phyloP scores from a whole-genome alignment of 371 early-diverging fungal genomes.

The Apophysomyces variabilis region DNA sequence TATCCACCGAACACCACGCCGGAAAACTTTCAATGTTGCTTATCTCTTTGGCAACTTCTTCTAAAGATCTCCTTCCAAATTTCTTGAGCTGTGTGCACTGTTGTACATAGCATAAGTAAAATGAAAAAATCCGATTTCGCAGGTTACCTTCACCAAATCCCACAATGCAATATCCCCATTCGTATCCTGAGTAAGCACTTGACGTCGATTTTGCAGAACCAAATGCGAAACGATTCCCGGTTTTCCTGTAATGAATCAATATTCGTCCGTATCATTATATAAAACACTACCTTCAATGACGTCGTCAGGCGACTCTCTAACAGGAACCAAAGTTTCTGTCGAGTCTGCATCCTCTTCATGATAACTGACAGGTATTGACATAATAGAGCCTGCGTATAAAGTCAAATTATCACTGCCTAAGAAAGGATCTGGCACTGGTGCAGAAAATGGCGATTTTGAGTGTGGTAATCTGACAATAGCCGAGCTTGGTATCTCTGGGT shows the following conservation, averaged over 20 bases:
- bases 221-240: slow-evolving; percentile 70
- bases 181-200: slow-evolving; percentile 87
- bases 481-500: slow-evolving; percentile 46
- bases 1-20: slow-evolving; percentile 92
- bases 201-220: slow-evolving; percentile 84
- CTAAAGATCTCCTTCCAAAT: slow-evolving; percentile 62
- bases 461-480: slow-evolving; percentile 51
- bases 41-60: slow-evolving; percentile 65
- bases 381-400: slow-evolving; percentile 51
- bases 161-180: slow-evolving; percentile 82
- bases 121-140: neutral
- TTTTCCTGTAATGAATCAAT: slow-evolving; percentile 45
- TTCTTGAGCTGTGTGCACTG: slow-evolving; percentile 63
- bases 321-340: slow-evolving; percentile 42
- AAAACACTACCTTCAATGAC: slow-evolving; percentile 35
- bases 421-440: slow-evolving; percentile 38
- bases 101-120: neutral
- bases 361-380: slow-evolving; percentile 57
- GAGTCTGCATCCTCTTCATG: slow-evolving; percentile 50
- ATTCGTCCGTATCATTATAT: neutral
- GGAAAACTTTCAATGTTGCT: slow-evolving; percentile 82
- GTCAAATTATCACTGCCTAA: slow-evolving; percentile 44
- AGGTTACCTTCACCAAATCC: slow-evolving; percentile 81
- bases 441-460: slow-evolving; percentile 31
- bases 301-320: slow-evolving; percentile 44